phyloP scores from a whole-genome alignment of 2,329 filamentous ascomycete genomes.

The Fusarium marasasianum region DNA sequence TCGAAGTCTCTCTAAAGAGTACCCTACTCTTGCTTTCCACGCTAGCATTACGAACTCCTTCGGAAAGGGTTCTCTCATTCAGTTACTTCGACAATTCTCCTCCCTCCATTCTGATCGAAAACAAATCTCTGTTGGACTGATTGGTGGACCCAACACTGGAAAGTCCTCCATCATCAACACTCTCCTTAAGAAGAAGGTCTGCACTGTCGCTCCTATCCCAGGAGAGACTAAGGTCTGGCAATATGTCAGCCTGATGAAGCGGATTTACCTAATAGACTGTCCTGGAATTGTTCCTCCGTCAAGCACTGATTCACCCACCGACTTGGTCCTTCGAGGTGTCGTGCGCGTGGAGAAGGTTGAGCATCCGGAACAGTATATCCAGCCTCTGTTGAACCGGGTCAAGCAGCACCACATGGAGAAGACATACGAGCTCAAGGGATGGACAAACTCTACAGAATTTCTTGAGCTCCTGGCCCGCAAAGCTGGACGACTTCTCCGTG shows the following conservation, averaged over 20 bases:
- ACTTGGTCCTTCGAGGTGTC: slow-evolving; percentile 89
- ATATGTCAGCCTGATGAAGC: slow-evolving; percentile 94
- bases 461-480: slow-evolving; percentile 89
- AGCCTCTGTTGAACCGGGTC: slow-evolving; percentile 80
- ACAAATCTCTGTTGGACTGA: slow-evolving; percentile 91
- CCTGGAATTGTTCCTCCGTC: slow-evolving; percentile 95
- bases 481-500: slow-evolving; percentile 84
- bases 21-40: slow-evolving; percentile 94
- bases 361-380: slow-evolving; percentile 95
- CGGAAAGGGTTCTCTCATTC: slow-evolving; percentile 93
- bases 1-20: slow-evolving; percentile 84
- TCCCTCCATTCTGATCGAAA: slow-evolving; percentile 89
- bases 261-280: slow-evolving; percentile 91
- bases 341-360: slow-evolving; percentile 96
- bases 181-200: slow-evolving; percentile 91
- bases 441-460: slow-evolving; percentile 81
- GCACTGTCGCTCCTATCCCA: slow-evolving; percentile 91
- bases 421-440: slow-evolving; percentile 88
- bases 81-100: slow-evolving; percentile 91
- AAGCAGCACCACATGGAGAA: slow-evolving; percentile 90
- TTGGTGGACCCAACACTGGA: slow-evolving; percentile 84
- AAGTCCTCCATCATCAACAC: slow-evolving; percentile 99
- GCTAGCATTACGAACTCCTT: slow-evolving; percentile 96
- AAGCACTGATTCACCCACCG: slow-evolving; percentile 81
- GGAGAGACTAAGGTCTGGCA: slow-evolving; percentile 99